A percentile compares a stretch with the other conserved stretches of the same genome.
phyloP scores from a whole-genome alignment of 2,329 filamentous ascomycete genomes.

The Botrytis galanthina region DNA sequence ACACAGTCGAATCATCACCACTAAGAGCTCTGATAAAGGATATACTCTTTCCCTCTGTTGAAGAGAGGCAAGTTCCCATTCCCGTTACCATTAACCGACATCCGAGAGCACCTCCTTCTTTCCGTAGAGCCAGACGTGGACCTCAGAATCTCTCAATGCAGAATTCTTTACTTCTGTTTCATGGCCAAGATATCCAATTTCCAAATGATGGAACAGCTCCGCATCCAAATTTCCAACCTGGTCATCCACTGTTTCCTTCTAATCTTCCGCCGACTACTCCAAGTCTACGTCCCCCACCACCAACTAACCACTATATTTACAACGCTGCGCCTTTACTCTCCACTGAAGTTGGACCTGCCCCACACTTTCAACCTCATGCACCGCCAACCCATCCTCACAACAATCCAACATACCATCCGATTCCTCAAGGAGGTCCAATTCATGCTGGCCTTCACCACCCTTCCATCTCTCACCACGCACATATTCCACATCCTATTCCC shows the following conservation, averaged over 20 bases:
- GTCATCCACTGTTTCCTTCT: background rate
- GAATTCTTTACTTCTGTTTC: background rate
- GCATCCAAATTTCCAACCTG: background rate
- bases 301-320: background rate
- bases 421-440: background rate
- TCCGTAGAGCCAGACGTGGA: background rate
- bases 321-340: background rate
- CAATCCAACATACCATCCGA: background rate
- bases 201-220: background rate
- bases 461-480: background rate
- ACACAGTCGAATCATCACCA: background rate
- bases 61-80: background rate
- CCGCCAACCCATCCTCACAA: background rate
- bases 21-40: background rate
- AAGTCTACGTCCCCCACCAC: background rate
- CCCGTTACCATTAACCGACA: background rate
- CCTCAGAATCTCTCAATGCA: background rate
- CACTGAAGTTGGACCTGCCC: background rate
- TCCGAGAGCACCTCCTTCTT: background rate
- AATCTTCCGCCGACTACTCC: background rate
- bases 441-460: accelerated
- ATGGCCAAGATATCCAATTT: background rate
- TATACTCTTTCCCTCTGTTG: background rate
- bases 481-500: background rate
- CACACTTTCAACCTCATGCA: background rate